phyloP scores from a whole-genome alignment of 1,284 basidiomycete species.

The Hemileia vastatrix region DNA sequence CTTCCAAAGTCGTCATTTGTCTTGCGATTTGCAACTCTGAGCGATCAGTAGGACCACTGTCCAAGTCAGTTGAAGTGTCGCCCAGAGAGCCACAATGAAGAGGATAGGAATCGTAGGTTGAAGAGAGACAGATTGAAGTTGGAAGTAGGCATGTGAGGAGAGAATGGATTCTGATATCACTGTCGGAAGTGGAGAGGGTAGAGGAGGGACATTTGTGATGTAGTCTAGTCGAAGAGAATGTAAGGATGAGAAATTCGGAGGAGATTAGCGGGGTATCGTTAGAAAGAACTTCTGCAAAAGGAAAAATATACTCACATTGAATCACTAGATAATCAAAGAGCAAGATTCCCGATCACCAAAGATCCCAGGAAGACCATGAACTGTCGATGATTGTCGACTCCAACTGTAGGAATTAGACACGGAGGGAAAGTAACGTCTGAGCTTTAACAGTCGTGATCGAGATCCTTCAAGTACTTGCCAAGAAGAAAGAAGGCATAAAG shows the following conservation, averaged over 20 bases:
- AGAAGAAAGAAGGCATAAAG: no score
- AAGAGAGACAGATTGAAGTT: conserved; percentile 57
- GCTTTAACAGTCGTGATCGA: no score
- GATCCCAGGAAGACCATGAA: conserved; percentile 80
- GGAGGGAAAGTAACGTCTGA: no score
- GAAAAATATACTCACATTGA: conserved; percentile 56
- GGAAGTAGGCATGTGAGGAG: conserved; percentile 58
- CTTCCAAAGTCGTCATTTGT: conserved; percentile 96
- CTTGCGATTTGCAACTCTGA: conserved; percentile 81
- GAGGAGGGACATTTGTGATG: conserved; percentile 2
- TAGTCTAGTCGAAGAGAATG: conserved; percentile 43
- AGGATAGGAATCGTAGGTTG: conserved; percentile 66
- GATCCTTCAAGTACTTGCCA: no score
- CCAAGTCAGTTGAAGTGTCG: conserved; percentile 84
- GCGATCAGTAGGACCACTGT: conserved; percentile 71
- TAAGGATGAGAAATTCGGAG: no score
- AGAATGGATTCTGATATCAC: conserved; percentile 44
- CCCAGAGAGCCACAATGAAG: conserved; percentile 67
- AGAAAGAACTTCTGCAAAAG: not conserved
- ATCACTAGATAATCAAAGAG: conserved; percentile 73
- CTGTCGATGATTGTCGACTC: conserved; percentile 83
- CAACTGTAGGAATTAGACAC: no score
- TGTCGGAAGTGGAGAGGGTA: not conserved
- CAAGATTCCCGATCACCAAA: conserved; percentile 67
- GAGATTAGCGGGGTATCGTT: no score